Evolutionary conservation across 2,329 filamentous ascomycete genomes (phyloP), one percentile per base, ranked within the genome.

Genomic region (Xylaria arbuscula): DNA sequence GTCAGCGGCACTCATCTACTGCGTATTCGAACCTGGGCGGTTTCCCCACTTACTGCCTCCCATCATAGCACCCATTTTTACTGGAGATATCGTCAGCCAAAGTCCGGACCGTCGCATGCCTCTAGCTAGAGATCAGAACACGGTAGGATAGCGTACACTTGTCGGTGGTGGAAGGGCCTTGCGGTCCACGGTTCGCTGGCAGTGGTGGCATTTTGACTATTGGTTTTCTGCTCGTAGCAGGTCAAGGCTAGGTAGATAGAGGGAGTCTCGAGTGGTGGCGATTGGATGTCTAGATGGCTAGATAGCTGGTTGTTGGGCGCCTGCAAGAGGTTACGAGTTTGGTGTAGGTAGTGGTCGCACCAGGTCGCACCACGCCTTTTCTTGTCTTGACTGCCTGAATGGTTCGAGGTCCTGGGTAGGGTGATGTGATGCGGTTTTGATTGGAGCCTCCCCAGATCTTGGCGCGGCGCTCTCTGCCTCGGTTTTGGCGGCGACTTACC

Each of bases 61-160:
- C 94, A 98, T 98, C 91, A 99, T 91, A 71, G 92, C 94, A 76
- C 96, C 96, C 94, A 98, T 98, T 86, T 97, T 98, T 81, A 94
- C 94, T 97, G 24, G 80, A 75, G 59, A 74, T 63, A 67, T 67
- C 32, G 77, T 79, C 76, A 80, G 79, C 73, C 22, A 42, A 28
- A 48, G 24, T 6, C 65, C 62, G 65, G 63, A 77, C 50, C 13
- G 24, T 28, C 4, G 5, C n/a, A 8, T 47, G 15, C 10, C 50
- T 15, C 6, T 8, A 32, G 22, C 8, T 19, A 36, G 19, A 47
- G 40, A 51, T 15, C 2, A 9, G 40, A 53, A 55, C 51, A 62
- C 63, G 45, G 70, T 55, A 45, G 40, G n/a, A 45, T n/a, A 56
- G 65, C 67, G 69, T 85, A 92, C 90, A 85, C 81, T 93, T 93